Evolutionary conservation across 176 grass and related monocot genomes (phyloP).

Genomic region (Aegilops speltoides): DNA sequence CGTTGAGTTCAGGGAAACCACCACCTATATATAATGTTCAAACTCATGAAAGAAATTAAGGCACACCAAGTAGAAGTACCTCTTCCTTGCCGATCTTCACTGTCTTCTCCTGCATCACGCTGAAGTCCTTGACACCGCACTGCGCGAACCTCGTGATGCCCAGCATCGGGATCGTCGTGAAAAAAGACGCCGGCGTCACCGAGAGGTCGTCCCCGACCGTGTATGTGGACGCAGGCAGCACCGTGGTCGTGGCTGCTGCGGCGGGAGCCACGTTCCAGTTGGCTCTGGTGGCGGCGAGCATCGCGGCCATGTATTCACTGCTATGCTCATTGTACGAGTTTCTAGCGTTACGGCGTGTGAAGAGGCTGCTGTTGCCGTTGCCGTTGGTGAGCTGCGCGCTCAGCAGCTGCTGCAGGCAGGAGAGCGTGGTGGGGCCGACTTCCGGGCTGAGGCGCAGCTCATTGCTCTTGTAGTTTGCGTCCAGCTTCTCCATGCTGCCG

Average conservation of each 20-base stretch:
- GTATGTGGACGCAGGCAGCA: background rate
- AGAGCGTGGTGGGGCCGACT: background rate
- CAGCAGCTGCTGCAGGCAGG: background rate
- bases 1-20: too few relatives aligned
- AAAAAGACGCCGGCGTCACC: background rate
- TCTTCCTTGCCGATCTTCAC: conserved; percentile 38
- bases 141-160: background rate
- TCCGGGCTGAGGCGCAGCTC: background rate
- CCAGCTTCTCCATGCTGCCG: conserved; percentile 22
- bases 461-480: conserved; percentile 10
- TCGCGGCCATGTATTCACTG: too few relatives aligned
- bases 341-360: background rate
- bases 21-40: too few relatives aligned
- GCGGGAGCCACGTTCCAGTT: background rate
- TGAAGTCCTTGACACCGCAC: conserved; percentile 25
- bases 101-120: background rate
- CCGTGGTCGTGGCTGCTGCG: background rate
- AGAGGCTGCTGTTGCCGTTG: background rate
- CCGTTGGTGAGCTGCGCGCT: background rate
- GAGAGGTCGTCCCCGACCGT: conserved; percentile 4
- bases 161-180: background rate
- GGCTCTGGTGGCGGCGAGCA: background rate
- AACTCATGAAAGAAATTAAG: background rate
- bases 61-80: background rate
- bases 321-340: too few relatives aligned